Evolutionary conservation across 345 rosid species (phyloP).

Genomic region (Eucalyptus fibrosa): DNA sequence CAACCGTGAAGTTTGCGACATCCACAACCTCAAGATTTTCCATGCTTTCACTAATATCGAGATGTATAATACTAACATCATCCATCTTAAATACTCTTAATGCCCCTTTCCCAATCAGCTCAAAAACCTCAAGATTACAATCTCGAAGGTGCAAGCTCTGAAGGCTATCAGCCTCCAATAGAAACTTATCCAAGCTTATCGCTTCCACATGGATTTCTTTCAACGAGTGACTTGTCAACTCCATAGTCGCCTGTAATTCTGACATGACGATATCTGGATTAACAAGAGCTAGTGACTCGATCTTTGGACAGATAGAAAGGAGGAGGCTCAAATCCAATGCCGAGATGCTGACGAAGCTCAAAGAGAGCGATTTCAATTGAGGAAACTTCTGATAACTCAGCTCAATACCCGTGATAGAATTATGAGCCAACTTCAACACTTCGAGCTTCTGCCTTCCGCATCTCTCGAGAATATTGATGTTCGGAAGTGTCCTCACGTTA

Average conservation of each 20-base stretch:
- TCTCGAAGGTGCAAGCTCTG: slow-evolving; percentile 74
- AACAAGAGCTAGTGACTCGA: slow-evolving; percentile 52
- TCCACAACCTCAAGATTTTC: slow-evolving; percentile 75
- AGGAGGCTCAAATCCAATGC: slow-evolving; percentile 71
- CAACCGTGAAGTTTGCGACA: slow-evolving; percentile 62
- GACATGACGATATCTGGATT: slow-evolving; percentile 65
- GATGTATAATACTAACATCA: slow-evolving; percentile 72
- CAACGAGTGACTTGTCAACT: slow-evolving; percentile 50
- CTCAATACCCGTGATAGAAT: slow-evolving; percentile 57
- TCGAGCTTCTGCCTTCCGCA: slow-evolving; percentile 87
- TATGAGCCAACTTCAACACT: slow-evolving; percentile 43
- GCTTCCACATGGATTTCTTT: slow-evolving; percentile 67
- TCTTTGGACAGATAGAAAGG: slow-evolving; percentile 59
- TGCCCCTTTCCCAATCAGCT: slow-evolving; percentile 72
- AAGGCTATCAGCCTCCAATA: slow-evolving; percentile 72
- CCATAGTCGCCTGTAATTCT: slow-evolving; percentile 62
- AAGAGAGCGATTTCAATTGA: slow-evolving; percentile 67
- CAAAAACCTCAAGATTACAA: slow-evolving; percentile 71
- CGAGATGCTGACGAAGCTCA: slow-evolving; percentile 62
- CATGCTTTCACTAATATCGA: slow-evolving; percentile 63
- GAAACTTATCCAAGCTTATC: slow-evolving; percentile 75
- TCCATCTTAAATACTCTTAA: slow-evolving; percentile 75
- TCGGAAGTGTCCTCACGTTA: slow-evolving; percentile 57
- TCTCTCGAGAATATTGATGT: slow-evolving; percentile 68
- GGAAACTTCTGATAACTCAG: slow-evolving; percentile 81